Conservation (phyloP, 192 early-diverging fungal species). For the Backusella mclennaniae region DNA sequence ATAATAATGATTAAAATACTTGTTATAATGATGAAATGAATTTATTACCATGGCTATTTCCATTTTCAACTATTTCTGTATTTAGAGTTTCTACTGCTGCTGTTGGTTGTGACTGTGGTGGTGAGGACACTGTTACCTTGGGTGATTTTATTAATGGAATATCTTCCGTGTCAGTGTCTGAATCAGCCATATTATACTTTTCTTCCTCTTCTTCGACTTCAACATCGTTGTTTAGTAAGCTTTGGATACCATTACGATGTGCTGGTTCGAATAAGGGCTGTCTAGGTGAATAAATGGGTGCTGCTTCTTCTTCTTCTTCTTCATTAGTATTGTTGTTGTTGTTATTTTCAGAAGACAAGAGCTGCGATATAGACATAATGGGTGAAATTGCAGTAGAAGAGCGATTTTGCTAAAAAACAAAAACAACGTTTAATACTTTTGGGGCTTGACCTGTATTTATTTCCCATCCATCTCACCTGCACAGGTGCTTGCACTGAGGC, state of each 20-base stretch:
- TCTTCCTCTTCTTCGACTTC: not conserved
- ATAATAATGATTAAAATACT: not conserved
- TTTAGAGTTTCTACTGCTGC: not conserved
- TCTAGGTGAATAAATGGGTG: slow-evolving; percentile 2
- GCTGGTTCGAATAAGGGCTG: not conserved
- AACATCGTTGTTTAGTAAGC: slow-evolving; percentile 17
- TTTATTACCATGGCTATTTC: not conserved
- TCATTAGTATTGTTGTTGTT: not conserved
- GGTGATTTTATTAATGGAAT: slow-evolving; percentile 13
- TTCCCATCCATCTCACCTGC: not conserved
- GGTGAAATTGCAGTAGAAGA: slow-evolving; percentile 11
- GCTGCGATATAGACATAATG: slow-evolving; percentile 18
- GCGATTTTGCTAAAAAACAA: not conserved
- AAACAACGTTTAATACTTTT: not conserved
- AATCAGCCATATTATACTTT: slow-evolving; percentile 21
- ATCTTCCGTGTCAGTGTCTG: slow-evolving; percentile 28
- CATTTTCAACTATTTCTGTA: not conserved
- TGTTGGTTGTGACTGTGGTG: not conserved
- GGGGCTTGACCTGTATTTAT: not conserved
- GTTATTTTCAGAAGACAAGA: not conserved
- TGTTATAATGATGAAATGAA: not conserved
- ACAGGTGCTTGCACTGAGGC: not conserved
- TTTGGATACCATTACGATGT: slow-evolving; percentile 25
- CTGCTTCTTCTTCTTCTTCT: slow-evolving; percentile 9
- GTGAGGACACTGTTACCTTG: not conserved